These are phyloP conservation scores for Saprolegnia parasitica DNA, from an alignment of 352 stramenopile species.

Conservation along the genomic window DNA sequence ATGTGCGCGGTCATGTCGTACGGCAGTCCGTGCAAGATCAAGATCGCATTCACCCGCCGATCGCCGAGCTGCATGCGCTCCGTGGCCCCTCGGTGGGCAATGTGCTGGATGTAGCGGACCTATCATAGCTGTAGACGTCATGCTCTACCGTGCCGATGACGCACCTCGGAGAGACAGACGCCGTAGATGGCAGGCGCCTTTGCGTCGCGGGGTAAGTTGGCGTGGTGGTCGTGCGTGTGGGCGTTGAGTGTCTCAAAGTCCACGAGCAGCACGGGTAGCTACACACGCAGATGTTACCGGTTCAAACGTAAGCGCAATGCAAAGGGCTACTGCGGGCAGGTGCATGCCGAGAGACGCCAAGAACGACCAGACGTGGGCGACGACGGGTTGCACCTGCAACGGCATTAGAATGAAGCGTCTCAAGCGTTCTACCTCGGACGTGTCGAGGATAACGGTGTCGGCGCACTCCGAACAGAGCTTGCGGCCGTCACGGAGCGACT, in stretches of 20 bases:
- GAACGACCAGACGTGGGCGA: conserved; percentile 66
- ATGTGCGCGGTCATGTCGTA: conserved; percentile 68
- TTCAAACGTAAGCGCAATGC: conserved; percentile 11
- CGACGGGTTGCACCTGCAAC: conserved; percentile 27
- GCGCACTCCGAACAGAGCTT: conserved; percentile 67
- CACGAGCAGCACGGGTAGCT: conserved; percentile 42
- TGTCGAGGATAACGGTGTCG: conserved; percentile 54
- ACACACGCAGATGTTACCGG: neutral
- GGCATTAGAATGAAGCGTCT: too few relatives aligned
- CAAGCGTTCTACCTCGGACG: conserved; percentile 53
- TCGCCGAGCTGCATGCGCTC: conserved; percentile 26
- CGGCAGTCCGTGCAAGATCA: conserved; percentile 67
- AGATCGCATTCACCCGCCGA: conserved; percentile 60
- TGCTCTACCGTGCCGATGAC: neutral
- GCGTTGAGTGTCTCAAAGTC: conserved; percentile 28
- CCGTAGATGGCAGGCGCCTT: conserved; percentile 21
- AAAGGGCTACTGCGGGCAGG: conserved; percentile 41
- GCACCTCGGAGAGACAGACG: conserved; percentile 29
- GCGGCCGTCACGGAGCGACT: conserved; percentile 51
- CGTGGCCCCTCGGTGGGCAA: conserved; percentile 2
- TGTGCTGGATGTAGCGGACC: conserved; percentile 15
- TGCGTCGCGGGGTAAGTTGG: conserved; percentile 16
- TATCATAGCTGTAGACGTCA: neutral
- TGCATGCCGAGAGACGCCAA: conserved; percentile 61
- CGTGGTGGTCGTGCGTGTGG: conserved; percentile 15